Conservation (phyloP, 2,329 filamentous ascomycete species). For the Sporothrix brasiliensis region DNA sequence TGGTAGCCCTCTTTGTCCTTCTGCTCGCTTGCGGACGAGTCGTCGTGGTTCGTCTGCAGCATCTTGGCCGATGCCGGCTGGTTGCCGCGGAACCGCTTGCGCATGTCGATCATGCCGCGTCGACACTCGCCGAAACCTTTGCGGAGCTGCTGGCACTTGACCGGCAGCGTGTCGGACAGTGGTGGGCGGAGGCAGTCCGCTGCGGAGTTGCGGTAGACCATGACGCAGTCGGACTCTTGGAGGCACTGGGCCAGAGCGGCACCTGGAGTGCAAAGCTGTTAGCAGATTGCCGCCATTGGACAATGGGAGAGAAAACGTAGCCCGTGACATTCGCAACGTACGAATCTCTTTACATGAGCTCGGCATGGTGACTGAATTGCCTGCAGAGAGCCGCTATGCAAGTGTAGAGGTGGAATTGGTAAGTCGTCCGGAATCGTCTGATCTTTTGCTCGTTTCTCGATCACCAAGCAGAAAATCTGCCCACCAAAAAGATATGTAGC, state of each 20-base stretch:
- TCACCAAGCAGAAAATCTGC: slow-evolving; percentile 12
- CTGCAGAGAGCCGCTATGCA: neutral
- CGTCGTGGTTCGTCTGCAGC: slow-evolving; percentile 43
- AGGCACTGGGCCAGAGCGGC: slow-evolving; percentile 92
- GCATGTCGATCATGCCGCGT: slow-evolving; percentile 96
- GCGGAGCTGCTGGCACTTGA: slow-evolving; percentile 87
- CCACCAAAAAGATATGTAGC: neutral
- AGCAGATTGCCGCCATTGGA: neutral
- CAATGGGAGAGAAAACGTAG: neutral
- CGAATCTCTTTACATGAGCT: slow-evolving; percentile 96
- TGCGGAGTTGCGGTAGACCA: slow-evolving; percentile 84
- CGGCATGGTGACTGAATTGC: slow-evolving; percentile 59
- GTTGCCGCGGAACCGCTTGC: slow-evolving; percentile 95
- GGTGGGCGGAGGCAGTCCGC: slow-evolving; percentile 86
- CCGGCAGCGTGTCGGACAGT: slow-evolving; percentile 78
- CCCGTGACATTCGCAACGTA: slow-evolving; percentile 51
- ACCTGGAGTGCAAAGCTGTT: slow-evolving; percentile 57
- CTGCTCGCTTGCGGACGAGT: slow-evolving; percentile 56
- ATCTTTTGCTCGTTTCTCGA: slow-evolving; percentile 11
- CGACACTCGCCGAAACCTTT: slow-evolving; percentile 95
- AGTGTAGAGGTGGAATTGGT: slow-evolving; percentile 7
- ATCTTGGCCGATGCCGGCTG: slow-evolving; percentile 72
- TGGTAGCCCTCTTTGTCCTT: slow-evolving; percentile 60
- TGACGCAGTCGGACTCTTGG: slow-evolving; percentile 93
- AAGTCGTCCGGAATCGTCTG: slow-evolving; percentile 23